Percentiles rank a stretch among this genome's conserved stretches.
phyloP scores from a whole-genome alignment of 202 grass and related monocot species.

The Schoenoplectus triqueter region DNA sequence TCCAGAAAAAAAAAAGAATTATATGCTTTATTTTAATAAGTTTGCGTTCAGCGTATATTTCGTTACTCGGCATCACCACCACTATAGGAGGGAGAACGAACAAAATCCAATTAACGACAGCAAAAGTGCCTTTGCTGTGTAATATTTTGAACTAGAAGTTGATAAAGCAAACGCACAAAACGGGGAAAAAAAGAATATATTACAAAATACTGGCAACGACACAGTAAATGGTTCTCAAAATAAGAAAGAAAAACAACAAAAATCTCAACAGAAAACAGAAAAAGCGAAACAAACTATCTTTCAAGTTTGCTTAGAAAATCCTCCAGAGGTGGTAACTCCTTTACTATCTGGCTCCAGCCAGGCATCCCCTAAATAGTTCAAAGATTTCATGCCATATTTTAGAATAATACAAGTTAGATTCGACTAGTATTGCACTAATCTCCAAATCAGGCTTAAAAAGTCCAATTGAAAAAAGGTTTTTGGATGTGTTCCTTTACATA shows the following conservation, averaged over 20 bases:
- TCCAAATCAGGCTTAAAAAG: slow-evolving; percentile 12
- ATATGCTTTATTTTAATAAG: not conserved
- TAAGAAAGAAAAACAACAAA: not conserved
- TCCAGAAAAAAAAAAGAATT: not conserved
- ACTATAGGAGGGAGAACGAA: not conserved
- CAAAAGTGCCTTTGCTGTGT: not conserved
- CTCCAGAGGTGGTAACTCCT: slow-evolving; percentile 84
- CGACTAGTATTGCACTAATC: slow-evolving; percentile 23
- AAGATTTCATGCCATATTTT: slow-evolving; percentile 21
- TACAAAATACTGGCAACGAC: not conserved
- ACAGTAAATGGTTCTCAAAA: not conserved
- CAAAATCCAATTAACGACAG: not conserved
- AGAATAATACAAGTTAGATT: not conserved
- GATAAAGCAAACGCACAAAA: not conserved
- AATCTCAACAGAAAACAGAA: not conserved
- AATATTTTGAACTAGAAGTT: slow-evolving; percentile 6
- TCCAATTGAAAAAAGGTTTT: slow-evolving; percentile 30
- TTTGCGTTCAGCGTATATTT: not conserved
- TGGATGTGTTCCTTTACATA: slow-evolving; percentile 15
- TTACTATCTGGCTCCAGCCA: slow-evolving; percentile 77
- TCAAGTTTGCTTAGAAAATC: slow-evolving; percentile 91
- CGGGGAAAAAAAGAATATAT: not conserved
- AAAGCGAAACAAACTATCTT: slow-evolving; percentile 43
- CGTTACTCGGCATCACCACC: not conserved
- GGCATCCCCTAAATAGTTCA: slow-evolving; percentile 73